Conservation (phyloP, 2,329 filamentous ascomycete species). For the Zalaria sp. region DNA sequence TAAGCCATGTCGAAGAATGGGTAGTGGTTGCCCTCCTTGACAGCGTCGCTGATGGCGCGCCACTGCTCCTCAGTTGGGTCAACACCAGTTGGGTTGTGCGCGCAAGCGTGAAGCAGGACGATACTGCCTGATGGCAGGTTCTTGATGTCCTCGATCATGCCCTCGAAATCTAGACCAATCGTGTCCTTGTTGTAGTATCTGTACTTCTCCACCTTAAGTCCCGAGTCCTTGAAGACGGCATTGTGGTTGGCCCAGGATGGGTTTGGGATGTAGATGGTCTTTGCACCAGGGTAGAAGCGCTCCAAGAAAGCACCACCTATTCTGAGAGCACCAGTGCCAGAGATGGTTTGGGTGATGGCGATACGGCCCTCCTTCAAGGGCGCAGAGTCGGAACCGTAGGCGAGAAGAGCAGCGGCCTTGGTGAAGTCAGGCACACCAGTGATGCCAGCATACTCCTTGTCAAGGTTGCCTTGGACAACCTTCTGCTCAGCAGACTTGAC, state of each 20-base stretch:
- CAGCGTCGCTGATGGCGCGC: slow-evolving; percentile 73
- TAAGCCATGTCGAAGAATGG: slow-evolving; percentile 99
- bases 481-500: slow-evolving; percentile 81
- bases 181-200: slow-evolving; percentile 99
- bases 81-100: slow-evolving; percentile 94
- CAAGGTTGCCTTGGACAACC: slow-evolving; percentile 60
- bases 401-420: slow-evolving; percentile 76
- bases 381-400: slow-evolving; percentile 70
- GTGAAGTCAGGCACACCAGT: slow-evolving; percentile 92
- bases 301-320: slow-evolving; percentile 88
- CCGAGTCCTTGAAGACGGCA: slow-evolving; percentile 88
- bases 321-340: slow-evolving; percentile 87
- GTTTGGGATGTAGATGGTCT: slow-evolving; percentile 92
- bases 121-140: slow-evolving; percentile 73
- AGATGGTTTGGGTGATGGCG: slow-evolving; percentile 94
- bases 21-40: slow-evolving; percentile 79
- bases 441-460: slow-evolving; percentile 98
- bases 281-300: slow-evolving; percentile 79
- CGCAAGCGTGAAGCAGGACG: slow-evolving; percentile 90
- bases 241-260: slow-evolving; percentile 98
- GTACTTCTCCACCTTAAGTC: slow-evolving; percentile 86
- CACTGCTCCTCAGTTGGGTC: slow-evolving; percentile 88
- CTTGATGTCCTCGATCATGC: slow-evolving; percentile 82
- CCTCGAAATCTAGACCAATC: slow-evolving; percentile 94
- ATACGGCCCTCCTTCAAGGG: slow-evolving; percentile 62